Evolutionary conservation across 2,329 filamentous ascomycete species (phyloP).

Genomic region (Diaporthe longicolla): DNA sequence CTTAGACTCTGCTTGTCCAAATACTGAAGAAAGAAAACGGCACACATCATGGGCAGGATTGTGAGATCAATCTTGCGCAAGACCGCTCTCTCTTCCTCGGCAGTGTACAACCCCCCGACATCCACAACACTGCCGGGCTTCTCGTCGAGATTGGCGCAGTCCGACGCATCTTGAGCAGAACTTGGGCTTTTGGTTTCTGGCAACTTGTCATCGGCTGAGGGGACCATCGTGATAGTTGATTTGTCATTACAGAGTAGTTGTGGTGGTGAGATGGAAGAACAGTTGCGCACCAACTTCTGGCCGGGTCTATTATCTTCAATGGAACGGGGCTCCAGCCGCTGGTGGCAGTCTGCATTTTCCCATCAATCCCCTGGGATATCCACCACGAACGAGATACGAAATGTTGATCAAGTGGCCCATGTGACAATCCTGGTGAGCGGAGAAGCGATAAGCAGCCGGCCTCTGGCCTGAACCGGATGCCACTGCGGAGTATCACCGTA

Average conservation of each 20-base stretch:
- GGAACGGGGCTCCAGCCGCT: too few species aligned
- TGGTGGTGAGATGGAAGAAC: neutral
- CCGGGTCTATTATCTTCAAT: neutral
- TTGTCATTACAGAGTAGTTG: neutral
- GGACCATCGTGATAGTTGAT: neutral
- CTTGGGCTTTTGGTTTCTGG: neutral
- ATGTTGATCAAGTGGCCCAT: neutral
- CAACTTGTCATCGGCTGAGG: conserved; percentile 8
- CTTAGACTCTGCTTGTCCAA: conserved; percentile 64
- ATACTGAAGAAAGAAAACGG: conserved; percentile 60
- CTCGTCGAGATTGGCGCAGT: conserved; percentile 35
- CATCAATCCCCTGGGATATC: neutral
- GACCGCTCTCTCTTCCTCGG: conserved; percentile 51
- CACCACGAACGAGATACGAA: neutral
- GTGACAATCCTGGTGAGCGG: neutral
- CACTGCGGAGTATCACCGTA: neutral
- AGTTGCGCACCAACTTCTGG: neutral
- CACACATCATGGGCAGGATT: conserved; percentile 56
- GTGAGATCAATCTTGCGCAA: conserved; percentile 52
- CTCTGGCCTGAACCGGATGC: conserved; percentile 11
- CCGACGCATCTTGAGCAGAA: neutral
- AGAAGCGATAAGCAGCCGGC: conserved; percentile 23
- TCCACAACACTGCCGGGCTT: conserved; percentile 44
- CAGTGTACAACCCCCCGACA: conserved; percentile 45
- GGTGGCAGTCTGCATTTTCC: neutral